Evolutionary conservation across 768 basidiomycete species (phyloP), one percentile per base, ranked within the genome.

Genomic region (Phlebiopsis gigantea): DNA sequence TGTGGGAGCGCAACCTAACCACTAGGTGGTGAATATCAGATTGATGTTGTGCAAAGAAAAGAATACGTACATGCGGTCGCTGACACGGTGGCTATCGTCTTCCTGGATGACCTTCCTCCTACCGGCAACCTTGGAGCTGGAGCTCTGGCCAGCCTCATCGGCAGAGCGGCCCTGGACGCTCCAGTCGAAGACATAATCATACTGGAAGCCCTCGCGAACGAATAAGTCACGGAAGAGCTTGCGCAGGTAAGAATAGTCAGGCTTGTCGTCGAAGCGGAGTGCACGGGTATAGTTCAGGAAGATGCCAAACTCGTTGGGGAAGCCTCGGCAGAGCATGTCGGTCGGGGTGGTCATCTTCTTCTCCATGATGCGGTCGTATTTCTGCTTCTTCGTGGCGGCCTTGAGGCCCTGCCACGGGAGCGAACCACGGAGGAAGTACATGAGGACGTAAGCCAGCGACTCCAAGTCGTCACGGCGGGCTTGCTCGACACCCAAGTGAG

Each of bases 341-440:
- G 92, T 95, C 14, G 94, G 92, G 0, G 94, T 97, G 34, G 97
- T 98, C 94, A 99, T 98, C 85, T 99, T 99, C 85, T 99, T 99
- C 77, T 99, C 97, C 97, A 99, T 99, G 78, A 99, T 99, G 59
- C 97, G 88, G 75, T 98, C 97, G 73, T 98, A 98, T 79, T 99
- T 99, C 81, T 99, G 97, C 84, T 99, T 99, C 92, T 99, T 99
- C 58, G 97, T 99, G 41, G 96, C 96, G 58, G 97, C 97, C 79
- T 99, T 99, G 70, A 99, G 84, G 58, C 97, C 97, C 73, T 99
- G 97, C 96, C 96, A 99, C 29, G 96, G 96, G 44, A 99, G 84
- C 56, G 93, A 88, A 48, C 96, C 97, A 62, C 96, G 93, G 62
- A 99, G 88, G 84, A 99, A 99, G 79, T 99, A 99, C 96, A 99